These are phyloP conservation scores for Thalassiosira tumida DNA, from an alignment of 352 stramenopile genomes.

Conservation along the genomic window DNA sequence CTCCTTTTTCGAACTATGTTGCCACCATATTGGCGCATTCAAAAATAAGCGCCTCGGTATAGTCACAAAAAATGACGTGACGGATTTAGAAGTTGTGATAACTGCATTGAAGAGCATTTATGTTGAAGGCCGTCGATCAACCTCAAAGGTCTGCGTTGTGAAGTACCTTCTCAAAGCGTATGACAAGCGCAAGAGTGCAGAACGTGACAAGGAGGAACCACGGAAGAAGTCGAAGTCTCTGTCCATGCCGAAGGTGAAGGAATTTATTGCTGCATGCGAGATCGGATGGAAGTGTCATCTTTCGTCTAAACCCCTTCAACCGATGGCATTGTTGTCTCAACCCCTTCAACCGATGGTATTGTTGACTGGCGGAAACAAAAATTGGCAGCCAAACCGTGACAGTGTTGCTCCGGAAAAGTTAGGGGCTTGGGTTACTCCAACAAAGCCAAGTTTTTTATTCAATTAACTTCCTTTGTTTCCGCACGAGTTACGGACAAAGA, in stretches of 20 bases:
- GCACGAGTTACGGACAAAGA: too few species aligned
- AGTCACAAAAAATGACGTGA: not conserved
- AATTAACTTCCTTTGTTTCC: too few species aligned
- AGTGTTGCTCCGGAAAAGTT: too few species aligned
- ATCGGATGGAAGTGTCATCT: not conserved
- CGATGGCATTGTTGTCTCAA: not conserved
- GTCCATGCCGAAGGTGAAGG: not conserved
- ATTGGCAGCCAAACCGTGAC: too few species aligned
- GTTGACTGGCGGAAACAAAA: too few species aligned
- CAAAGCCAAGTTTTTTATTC: too few species aligned
- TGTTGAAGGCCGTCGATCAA: not conserved
- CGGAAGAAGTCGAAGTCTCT: not conserved
- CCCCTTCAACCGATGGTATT: not conserved
- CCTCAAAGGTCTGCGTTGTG: not conserved
- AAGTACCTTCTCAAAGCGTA: not conserved
- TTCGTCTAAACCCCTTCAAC: not conserved
- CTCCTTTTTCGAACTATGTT: too few species aligned
- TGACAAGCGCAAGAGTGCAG: not conserved
- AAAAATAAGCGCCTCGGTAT: not conserved
- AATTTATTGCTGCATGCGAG: not conserved
- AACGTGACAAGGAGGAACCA: not conserved
- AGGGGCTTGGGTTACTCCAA: too few species aligned
- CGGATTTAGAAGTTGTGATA: not conserved
- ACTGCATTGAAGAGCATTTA: not conserved
- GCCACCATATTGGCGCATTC: not conserved